Conservation (phyloP, 2,329 filamentous ascomycete genomes). For the Tolypocladium nubicola region DNA sequence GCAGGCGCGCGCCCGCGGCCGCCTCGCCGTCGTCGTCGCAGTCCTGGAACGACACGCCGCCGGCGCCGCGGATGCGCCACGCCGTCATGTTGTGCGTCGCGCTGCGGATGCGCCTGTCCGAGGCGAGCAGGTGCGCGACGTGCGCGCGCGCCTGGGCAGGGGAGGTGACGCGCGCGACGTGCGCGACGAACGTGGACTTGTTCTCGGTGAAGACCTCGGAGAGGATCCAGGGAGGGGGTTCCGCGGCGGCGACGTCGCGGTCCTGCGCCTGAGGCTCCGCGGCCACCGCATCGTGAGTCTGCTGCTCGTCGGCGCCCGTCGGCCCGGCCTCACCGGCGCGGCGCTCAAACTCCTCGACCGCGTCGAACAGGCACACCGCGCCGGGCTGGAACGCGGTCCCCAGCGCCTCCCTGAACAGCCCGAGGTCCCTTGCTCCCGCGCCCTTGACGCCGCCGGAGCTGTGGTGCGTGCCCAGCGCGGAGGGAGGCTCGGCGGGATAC, state of each 20-base stretch:
- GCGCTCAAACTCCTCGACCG: conserved; percentile 64
- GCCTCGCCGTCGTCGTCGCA: conserved; percentile 95
- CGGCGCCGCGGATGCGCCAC: conserved; percentile 63
- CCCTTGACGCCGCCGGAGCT: conserved; percentile 65
- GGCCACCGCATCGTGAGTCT: conserved; percentile 3
- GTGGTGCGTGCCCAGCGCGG: conserved; percentile 69
- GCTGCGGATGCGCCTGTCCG: conserved; percentile 72
- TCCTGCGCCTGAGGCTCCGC: not conserved
- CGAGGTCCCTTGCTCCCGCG: conserved; percentile 60
- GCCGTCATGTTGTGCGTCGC: conserved; percentile 95
- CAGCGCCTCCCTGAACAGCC: conserved; percentile 57
- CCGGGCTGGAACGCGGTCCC: conserved; percentile 59
- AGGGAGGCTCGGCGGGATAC: conserved; percentile 68
- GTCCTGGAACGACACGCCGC: conserved; percentile 56
- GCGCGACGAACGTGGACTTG: conserved; percentile 80
- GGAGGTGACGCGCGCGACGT: conserved; percentile 59
- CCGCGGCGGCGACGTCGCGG: conserved; percentile 13
- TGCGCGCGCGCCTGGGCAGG: conserved; percentile 60
- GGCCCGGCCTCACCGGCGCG: conserved; percentile 20
- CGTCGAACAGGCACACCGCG: conserved; percentile 78
- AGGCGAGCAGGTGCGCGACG: conserved; percentile 65
- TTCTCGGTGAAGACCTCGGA: conserved; percentile 68
- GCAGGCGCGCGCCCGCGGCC: conserved; percentile 72
- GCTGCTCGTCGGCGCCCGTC: conserved; percentile 8
- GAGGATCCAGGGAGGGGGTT: conserved; percentile 54